Evolutionary conservation across 163 green algal genomes (phyloP).

Genomic region (Trebouxia gelatinosa): DNA sequence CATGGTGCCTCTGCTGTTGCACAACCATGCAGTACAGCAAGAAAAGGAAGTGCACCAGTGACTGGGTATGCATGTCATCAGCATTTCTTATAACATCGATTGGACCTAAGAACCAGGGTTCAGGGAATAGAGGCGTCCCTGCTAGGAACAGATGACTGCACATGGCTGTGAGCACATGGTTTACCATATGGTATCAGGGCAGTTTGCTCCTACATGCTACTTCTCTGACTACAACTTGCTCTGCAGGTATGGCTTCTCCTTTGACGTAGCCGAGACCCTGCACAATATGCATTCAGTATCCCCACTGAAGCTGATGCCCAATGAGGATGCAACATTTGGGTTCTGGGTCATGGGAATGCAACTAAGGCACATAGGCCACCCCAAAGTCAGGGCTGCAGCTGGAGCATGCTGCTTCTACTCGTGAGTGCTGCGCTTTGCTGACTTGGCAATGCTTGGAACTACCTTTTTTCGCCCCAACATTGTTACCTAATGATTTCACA

Average conservation of each 20-base stretch:
- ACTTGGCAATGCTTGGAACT: not conserved
- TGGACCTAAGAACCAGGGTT: too few species aligned
- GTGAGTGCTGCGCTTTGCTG: not conserved
- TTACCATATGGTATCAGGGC: too few species aligned
- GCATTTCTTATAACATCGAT: too few species aligned
- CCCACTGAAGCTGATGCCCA: slow-evolving; percentile 31
- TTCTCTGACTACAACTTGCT: not conserved
- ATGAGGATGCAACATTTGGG: slow-evolving; percentile 36
- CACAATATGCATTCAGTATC: slow-evolving; percentile 16
- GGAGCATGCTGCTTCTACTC: slow-evolving; percentile 24
- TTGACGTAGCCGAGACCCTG: slow-evolving; percentile 29
- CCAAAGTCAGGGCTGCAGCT: slow-evolving; percentile 10
- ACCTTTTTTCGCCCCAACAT: not conserved
- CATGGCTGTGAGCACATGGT: too few species aligned
- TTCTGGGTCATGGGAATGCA: slow-evolving; percentile 35
- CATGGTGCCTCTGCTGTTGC: too few species aligned
- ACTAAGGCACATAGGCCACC: slow-evolving; percentile 30
- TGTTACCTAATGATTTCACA: too few species aligned
- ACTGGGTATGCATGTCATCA: too few species aligned
- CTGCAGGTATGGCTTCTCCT: slow-evolving; percentile 27
- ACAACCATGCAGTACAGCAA: too few species aligned
- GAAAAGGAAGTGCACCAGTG: too few species aligned
- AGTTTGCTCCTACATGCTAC: too few species aligned
- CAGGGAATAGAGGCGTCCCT: too few species aligned
- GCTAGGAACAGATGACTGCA: too few species aligned